Base-by-base conservation (phyloP, 441 rosid genomes). In the Viola pubescens region DNA sequence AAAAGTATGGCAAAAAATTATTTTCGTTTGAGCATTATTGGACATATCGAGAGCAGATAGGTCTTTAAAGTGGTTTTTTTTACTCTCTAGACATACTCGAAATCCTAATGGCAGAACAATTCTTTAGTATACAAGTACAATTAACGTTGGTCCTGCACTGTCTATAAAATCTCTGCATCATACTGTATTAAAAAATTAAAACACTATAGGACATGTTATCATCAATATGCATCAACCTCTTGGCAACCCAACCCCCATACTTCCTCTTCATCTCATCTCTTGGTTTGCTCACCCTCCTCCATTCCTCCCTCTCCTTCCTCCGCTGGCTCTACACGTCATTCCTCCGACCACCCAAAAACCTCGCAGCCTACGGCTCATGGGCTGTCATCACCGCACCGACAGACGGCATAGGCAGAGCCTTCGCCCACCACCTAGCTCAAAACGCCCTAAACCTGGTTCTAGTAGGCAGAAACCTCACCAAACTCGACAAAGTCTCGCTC, bases 341-440 rank as follows among this genome's bases (percentile, higher is more conserved):
- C 62, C 46, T 85, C 56, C 69, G 85, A 64, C 62, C 73, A 10
- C 71, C 77, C 14, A 80, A 62, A 26, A 71, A 79, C 62, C 82
- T 87, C 56, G 70, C 58, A 52, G 37, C 38, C 13, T 88, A 86
- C 56, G 94, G 97, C 40, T 74, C 91, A 4, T 88, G 97, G 97
- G 94, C 86, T 54, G 64, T 86, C 46, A 64, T 91, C 71, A 91
- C 96, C 0, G 97, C 94, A 54, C 77, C 90, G 67, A 82, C 97
- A 0, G 82, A 84, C 9, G 97, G 96, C 10, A 86, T 88, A 13
- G 97, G 96, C 37, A 86, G 65, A 39, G 89, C 94, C 64, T 80
- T 84, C 44, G 86, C 91, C 57, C 61, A 37, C 57, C 81, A 78
- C 37, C 77, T 88, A 12, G 91, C 92, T 11, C 62, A 48, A 59